Evolutionary conservation across 495 filamentous ascomycete genomes (phyloP).

Genomic region (Pyronema omphalodes): DNA sequence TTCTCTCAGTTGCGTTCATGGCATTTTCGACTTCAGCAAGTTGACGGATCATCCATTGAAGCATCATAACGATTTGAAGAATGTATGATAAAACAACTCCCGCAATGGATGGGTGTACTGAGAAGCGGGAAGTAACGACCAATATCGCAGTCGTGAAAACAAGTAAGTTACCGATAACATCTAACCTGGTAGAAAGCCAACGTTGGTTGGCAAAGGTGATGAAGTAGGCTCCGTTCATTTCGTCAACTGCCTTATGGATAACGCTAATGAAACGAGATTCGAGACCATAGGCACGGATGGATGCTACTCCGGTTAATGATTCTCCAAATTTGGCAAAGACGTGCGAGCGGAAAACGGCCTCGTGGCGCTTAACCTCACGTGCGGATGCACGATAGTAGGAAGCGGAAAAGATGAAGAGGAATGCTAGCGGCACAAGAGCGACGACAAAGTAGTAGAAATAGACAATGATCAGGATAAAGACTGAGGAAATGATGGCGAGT

Average conservation of each 20-base stretch:
- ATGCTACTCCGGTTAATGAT: constrained; percentile 62
- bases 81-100: constrained; percentile 87
- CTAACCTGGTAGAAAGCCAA: constrained; percentile 72
- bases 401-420: constrained; percentile 66
- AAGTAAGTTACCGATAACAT: constrained; percentile 59
- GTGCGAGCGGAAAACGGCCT: constrained; percentile 64
- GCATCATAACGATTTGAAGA: constrained; percentile 82
- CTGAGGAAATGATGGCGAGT: constrained; percentile 41
- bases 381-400: constrained; percentile 82
- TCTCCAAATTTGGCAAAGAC: constrained; percentile 90
- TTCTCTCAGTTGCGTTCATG: constrained; percentile 88
- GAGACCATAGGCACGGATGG: constrained; percentile 76
- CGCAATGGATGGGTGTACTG: constrained; percentile 61
- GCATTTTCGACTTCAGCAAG: constrained; percentile 92
- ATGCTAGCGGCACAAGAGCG: constrained; percentile 61
- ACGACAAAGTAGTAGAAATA: constrained; percentile 92
- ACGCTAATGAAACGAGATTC: constrained; percentile 50
- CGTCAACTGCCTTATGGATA: constrained; percentile 54
- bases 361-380: constrained; percentile 83
- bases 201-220: constrained; percentile 86
- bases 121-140: constrained; percentile 86
- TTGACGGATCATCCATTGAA: constrained; percentile 87
- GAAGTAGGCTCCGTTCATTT: constrained; percentile 87
- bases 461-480: constrained; percentile 74
- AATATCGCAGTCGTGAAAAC: constrained; percentile 79